Evolutionary conservation across 306 rosid genomes (phyloP), one percentile per base, ranked within the genome.

Genomic region (Echinosophora koreensis): DNA sequence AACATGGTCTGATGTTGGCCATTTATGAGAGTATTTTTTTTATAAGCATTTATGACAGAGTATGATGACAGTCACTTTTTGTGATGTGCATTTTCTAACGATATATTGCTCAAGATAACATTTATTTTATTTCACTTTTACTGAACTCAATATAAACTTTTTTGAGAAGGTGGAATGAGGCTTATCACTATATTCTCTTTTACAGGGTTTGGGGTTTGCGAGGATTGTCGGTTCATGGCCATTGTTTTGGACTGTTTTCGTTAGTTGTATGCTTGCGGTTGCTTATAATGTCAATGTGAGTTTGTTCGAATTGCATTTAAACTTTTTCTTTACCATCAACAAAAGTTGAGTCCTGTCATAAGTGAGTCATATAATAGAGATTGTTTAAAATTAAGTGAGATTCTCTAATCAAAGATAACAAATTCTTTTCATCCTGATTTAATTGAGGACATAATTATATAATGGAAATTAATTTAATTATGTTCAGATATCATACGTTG

Each of bases 161-260:
- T 27, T 3, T 49, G 69, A 18, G 22, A 68, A 51, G 39, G 54
- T 34, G 35, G 42, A 18, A 52, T 12, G 57, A 44, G 46, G 66
- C 73, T 81, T 34, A 76, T 42, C 11, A 46, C 32, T 39, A 8
- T 8, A 34, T 18, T 76, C 28, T 6, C 55, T 79, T 84, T 69
- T 27, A n/a, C 91, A 88, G 93, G 85, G 96, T 69, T 88, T 88
- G 78, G 78, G 87, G 84, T 83, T 90, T 15, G 88, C 90, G 42
- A 88, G 87, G 93, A 41, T 83, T 80, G 91, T 88, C 46, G 91
- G 96, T 64, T 90, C 96, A 17, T 83, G 93, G 93, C 96, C 96
- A 51, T 82, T 90, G 79, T 88, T 88, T 64, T 90, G 93, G 96
- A 91, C 88, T 47, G 91, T 87, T 68, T 83, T 87, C 77, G 28